These are phyloP conservation scores for Colletotrichum lini DNA, from an alignment of 2,329 filamentous ascomycete species.

Conservation along the genomic window DNA sequence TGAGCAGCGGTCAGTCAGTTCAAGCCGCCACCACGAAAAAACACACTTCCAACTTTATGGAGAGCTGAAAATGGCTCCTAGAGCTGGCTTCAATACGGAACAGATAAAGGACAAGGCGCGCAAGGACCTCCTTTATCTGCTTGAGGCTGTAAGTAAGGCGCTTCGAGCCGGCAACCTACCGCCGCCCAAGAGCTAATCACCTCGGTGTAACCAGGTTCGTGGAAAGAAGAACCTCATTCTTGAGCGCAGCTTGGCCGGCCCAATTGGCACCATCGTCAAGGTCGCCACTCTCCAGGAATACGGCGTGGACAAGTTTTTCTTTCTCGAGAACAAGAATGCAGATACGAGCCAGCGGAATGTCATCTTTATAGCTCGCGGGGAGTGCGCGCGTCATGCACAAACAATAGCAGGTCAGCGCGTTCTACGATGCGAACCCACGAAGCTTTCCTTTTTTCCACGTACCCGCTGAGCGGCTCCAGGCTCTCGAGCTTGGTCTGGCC, in stretches of 20 bases:
- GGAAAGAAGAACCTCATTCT: slow-evolving; percentile 99
- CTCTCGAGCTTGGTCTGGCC: not conserved
- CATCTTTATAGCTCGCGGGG: slow-evolving; percentile 91
- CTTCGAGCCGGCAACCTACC: slow-evolving; percentile 7
- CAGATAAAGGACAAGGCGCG: slow-evolving; percentile 86
- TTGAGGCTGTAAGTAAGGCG: slow-evolving; percentile 87
- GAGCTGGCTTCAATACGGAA: slow-evolving; percentile 79
- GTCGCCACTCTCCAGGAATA: slow-evolving; percentile 97
- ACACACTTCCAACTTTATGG: slow-evolving; percentile 54
- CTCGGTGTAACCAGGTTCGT: slow-evolving; percentile 76
- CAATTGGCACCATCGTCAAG: slow-evolving; percentile 92
- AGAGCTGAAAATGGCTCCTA: slow-evolving; percentile 77
- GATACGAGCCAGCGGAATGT: slow-evolving; percentile 96
- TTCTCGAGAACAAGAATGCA: slow-evolving; percentile 95
- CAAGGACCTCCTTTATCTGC: slow-evolving; percentile 89
- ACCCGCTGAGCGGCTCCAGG: not conserved
- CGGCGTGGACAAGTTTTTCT: slow-evolving; percentile 97
- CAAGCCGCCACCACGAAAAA: slow-evolving; percentile 10
- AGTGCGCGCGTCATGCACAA: slow-evolving; percentile 87
- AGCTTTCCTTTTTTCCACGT: not conserved
- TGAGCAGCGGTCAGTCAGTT: slow-evolving; percentile 33
- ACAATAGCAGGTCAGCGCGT: slow-evolving; percentile 84
- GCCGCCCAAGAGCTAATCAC: slow-evolving; percentile 29
- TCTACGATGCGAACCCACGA: slow-evolving; percentile 5
- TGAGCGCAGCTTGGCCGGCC: slow-evolving; percentile 90